These are phyloP conservation scores for Massariosphaeria phaeospora DNA, from an alignment of 495 filamentous ascomycete species.

Conservation along the genomic window DNA sequence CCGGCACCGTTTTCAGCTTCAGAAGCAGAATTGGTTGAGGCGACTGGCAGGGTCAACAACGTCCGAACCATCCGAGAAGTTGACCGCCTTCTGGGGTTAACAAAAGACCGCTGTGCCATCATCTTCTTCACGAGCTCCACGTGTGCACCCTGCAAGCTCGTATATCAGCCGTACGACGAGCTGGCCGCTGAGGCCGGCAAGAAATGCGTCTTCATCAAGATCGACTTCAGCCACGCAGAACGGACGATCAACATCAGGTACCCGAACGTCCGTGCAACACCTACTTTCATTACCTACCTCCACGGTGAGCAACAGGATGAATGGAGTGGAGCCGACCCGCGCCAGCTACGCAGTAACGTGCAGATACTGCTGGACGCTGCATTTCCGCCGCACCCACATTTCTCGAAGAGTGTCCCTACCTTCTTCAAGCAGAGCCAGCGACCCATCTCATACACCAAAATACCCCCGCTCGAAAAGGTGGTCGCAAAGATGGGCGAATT, in stretches of 20 bases:
- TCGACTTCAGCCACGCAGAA: conserved; percentile 62
- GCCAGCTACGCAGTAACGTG: conserved; percentile 65
- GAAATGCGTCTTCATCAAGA: conserved; percentile 72
- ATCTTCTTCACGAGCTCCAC: conserved; percentile 91
- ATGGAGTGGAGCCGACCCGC: conserved; percentile 73
- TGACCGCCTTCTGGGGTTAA: conserved; percentile 53
- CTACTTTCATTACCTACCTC: conserved; percentile 86
- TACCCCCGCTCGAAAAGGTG: conserved; percentile 80
- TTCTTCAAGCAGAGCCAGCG: conserved; percentile 58
- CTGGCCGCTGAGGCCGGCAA: conserved; percentile 69
- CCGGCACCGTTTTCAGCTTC: neutral
- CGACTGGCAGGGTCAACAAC: conserved; percentile 46
- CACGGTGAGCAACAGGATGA: conserved; percentile 68
- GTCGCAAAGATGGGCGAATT: conserved; percentile 63
- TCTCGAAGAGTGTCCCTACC: conserved; percentile 61
- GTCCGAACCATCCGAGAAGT: conserved; percentile 55
- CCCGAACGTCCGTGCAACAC: conserved; percentile 70
- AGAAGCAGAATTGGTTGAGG: neutral
- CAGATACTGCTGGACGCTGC: conserved; percentile 70
- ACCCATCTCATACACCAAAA: conserved; percentile 68
- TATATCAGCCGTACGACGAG: conserved; percentile 79
- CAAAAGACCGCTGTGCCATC: conserved; percentile 64
- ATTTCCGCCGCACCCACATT: conserved; percentile 71
- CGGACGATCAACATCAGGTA: conserved; percentile 56
- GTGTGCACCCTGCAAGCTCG: conserved; percentile 76